phyloP scores from a whole-genome alignment of 2,329 filamentous ascomycete species.

The Aspergillus ustus region DNA sequence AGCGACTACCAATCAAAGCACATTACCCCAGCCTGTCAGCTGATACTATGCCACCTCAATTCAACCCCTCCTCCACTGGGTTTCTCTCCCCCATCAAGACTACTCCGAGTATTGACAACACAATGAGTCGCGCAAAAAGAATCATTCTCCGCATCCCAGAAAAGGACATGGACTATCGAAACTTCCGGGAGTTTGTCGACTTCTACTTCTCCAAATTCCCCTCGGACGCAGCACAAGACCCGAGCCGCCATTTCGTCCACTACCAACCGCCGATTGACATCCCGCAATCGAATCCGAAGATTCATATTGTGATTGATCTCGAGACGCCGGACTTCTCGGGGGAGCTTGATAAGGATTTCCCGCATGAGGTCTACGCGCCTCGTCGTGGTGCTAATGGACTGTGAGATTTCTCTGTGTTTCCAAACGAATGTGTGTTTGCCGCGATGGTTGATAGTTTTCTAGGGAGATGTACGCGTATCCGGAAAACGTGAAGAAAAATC shows the following conservation, averaged over 20 bases:
- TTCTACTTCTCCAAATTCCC: constrained; percentile 12
- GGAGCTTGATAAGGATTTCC: not conserved
- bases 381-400: not conserved
- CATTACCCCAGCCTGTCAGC: too few relatives aligned
- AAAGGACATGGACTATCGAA: not conserved
- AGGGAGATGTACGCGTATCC: constrained; percentile 5
- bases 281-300: constrained; percentile 1
- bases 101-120: not conserved
- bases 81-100: too few relatives aligned
- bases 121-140: constrained; percentile 1
- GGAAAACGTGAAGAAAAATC: not conserved
- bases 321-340: not conserved
- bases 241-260: constrained; percentile 5
- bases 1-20: too few relatives aligned
- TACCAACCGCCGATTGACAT: constrained; percentile 8
- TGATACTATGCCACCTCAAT: too few relatives aligned
- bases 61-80: too few relatives aligned
- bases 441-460: not conserved
- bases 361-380: not conserved
- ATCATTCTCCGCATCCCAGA: constrained; percentile 7
- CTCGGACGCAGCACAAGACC: not conserved
- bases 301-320: constrained; percentile 11
- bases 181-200: not conserved
- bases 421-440: not conserved
- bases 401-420: not conserved